Evolutionary conservation across 495 filamentous ascomycete species (phyloP).

Genomic region (Jackrogersella multiformis): DNA sequence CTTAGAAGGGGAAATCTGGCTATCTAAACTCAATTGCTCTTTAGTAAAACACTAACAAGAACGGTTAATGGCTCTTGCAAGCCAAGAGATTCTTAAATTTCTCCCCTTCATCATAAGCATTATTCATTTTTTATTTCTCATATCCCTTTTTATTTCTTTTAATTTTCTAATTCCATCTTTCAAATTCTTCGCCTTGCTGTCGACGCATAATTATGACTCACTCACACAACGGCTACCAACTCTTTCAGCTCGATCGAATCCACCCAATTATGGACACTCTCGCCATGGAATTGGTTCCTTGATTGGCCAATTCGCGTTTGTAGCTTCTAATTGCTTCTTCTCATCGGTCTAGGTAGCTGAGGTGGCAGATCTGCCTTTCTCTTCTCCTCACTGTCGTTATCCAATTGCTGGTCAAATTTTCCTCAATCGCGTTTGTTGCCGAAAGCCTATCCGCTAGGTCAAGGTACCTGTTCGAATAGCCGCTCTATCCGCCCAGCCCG

Average conservation of each 20-base stretch:
- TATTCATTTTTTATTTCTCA: neutral
- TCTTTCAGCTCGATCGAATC: slow-evolving; percentile 39
- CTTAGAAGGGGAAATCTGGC: slow-evolving; percentile 1
- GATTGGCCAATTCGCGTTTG: slow-evolving; percentile 44
- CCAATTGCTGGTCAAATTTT: slow-evolving; percentile 20
- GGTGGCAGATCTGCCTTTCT: slow-evolving; percentile 24
- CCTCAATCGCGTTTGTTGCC: slow-evolving; percentile 35
- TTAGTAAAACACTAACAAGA: slow-evolving; percentile 5
- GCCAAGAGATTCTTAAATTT: neutral
- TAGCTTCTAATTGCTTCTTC: slow-evolving; percentile 21
- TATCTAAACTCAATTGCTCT: neutral
- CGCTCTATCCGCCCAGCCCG: slow-evolving; percentile 33
- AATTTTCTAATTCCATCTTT: slow-evolving; percentile 9
- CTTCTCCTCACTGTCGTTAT: slow-evolving; percentile 5
- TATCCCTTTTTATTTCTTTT: neutral
- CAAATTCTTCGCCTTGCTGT: slow-evolving; percentile 27
- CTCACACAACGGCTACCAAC: slow-evolving; percentile 12
- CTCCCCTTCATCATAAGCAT: slow-evolving; percentile 13
- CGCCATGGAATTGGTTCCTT: slow-evolving; percentile 26
- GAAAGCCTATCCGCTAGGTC: slow-evolving; percentile 2
- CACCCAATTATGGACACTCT: slow-evolving; percentile 36
- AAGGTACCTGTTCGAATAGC: slow-evolving; percentile 30
- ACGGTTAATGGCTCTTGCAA: neutral
- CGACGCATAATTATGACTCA: slow-evolving; percentile 39
- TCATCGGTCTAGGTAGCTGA: slow-evolving; percentile 22